Evolutionary conservation across 148 eudicot species (phyloP), one percentile per base, ranked within the genome.

Genomic region (Silene uniflora): DNA sequence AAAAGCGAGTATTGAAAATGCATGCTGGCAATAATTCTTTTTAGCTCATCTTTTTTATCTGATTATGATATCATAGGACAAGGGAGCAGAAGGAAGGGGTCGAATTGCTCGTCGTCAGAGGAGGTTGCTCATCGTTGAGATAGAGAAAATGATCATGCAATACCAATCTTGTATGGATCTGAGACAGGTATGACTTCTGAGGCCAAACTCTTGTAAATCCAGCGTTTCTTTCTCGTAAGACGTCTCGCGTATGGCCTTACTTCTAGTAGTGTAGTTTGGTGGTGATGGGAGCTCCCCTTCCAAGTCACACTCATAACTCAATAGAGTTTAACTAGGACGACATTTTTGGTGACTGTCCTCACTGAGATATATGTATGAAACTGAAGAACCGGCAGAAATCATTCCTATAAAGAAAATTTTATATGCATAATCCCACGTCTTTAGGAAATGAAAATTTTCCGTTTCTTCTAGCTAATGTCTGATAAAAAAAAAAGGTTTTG

Each of bases 61-160:
- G 32, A 23, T 55, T 76, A 67, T 16, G 44, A 72, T 67, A 32
- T 55, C 62, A 68, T 81, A 96, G 99, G 98, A 92, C 75, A 89
- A 88, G 32, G 88, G 94, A 82, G 94, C 99, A 67, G 91, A 91
- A 80, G 99, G 99, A 64, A 91, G 91, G 78, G 99, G 99, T 80
- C 91, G 91, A 85, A 77, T 88, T 74, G 99, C 99, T 84, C 89
- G 99, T 62, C 86, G 87, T 25, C 94, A 92, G 62, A 84, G 99
- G 82, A 81, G 99, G 83, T 81, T 96, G 66, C 84, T 96, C 68
- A 81, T 96, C 19, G 99, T 88, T 76, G 99, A 96, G 86, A 87
- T 96, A 74, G 99, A 96, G 83, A 92, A 83, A 81, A 85, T 84
- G 80, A 88, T 92, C 83, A 84, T 96, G 87, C 90, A 86, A 77